phyloP scores from a whole-genome alignment of 129 eudicot genomes.

The Flaveria brownii region DNA sequence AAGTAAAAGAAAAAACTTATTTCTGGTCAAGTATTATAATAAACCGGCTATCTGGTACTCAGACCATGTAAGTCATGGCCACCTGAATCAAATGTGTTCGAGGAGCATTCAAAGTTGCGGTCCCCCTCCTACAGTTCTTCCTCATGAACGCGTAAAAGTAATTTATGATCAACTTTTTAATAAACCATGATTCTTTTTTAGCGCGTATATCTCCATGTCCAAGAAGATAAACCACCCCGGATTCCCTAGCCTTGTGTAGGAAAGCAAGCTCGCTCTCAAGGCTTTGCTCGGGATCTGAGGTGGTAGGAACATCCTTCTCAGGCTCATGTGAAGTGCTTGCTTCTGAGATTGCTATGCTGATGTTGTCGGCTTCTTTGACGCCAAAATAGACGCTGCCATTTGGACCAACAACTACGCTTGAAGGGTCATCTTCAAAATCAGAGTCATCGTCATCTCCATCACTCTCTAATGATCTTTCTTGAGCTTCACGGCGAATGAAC shows the following conservation, averaged over 20 bases:
- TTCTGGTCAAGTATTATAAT: conserved; percentile 6
- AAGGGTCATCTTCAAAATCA: conserved; percentile 47
- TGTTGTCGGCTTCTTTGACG: conserved; percentile 47
- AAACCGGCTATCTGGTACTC: conserved; percentile 21
- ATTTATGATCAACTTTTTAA: conserved; percentile 80
- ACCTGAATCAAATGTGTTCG: conserved; percentile 82
- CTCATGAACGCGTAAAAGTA: conserved; percentile 87
- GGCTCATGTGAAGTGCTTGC: conserved; percentile 49
- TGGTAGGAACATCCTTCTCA: conserved; percentile 17
- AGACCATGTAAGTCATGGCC: conserved; percentile 93
- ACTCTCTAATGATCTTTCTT: conserved; percentile 80
- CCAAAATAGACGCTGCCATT: conserved; percentile 72
- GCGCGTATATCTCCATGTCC: conserved; percentile 94
- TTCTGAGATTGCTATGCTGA: conserved; percentile 37
- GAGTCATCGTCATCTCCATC: conserved; percentile 65
- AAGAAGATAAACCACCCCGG: conserved; percentile 89
- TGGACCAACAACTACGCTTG: conserved; percentile 60
- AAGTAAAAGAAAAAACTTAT: conserved; percentile 20
- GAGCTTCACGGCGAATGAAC: conserved; percentile 95
- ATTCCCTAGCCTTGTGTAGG: conserved; percentile 78
- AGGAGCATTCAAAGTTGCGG: conserved; percentile 82
- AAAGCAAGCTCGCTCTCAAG: conserved; percentile 84
- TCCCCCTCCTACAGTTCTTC: conserved; percentile 87
- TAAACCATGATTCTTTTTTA: conserved; percentile 89
- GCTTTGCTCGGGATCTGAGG: conserved; percentile 63